Evolutionary conservation across 495 filamentous ascomycete species (phyloP).

Genomic region (Talaromyces trachyspermus): DNA sequence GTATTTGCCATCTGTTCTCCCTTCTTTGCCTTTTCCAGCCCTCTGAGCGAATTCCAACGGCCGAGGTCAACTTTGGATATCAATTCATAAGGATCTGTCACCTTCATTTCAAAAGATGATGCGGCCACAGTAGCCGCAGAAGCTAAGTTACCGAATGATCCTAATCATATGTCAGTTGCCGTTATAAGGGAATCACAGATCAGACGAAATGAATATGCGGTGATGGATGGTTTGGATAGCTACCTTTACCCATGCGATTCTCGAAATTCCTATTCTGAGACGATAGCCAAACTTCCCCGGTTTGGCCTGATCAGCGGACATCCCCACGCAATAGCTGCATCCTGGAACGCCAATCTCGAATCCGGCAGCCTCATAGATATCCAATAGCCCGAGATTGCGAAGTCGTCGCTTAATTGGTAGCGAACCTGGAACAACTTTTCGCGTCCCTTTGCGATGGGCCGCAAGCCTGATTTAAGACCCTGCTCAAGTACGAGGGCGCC

Average conservation of each 20-base stretch:
- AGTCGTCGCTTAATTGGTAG: slow-evolving; percentile 29
- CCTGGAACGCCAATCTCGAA: slow-evolving; percentile 36
- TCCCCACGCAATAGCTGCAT: slow-evolving; percentile 42
- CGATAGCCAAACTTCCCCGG: slow-evolving; percentile 39
- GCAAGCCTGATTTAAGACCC: slow-evolving; percentile 24
- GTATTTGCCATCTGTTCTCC: too few species aligned
- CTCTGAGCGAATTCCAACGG: slow-evolving; percentile 15
- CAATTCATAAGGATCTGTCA: slow-evolving; percentile 23
- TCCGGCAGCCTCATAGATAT: slow-evolving; percentile 33
- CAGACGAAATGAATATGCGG: too few species aligned
- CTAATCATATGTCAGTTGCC: too few species aligned
- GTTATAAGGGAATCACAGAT: too few species aligned
- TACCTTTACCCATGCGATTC: slow-evolving; percentile 43
- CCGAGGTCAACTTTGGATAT: slow-evolving; percentile 21
- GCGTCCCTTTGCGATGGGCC: slow-evolving; percentile 22
- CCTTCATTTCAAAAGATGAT: slow-evolving; percentile 30
- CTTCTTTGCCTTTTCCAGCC: background rate
- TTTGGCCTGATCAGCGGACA: slow-evolving; percentile 32
- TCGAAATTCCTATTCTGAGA: slow-evolving; percentile 42
- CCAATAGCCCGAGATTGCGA: slow-evolving; percentile 22
- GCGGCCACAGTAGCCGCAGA: slow-evolving; percentile 38
- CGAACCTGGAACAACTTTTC: slow-evolving; percentile 34
- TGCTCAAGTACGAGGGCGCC: slow-evolving; percentile 31
- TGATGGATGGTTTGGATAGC: background rate
- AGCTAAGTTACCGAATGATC: slow-evolving; percentile 32